These are phyloP conservation scores for Metschnikowia picachoensis DNA, from an alignment of 805 yeast genomes.

Conservation along the genomic window DNA sequence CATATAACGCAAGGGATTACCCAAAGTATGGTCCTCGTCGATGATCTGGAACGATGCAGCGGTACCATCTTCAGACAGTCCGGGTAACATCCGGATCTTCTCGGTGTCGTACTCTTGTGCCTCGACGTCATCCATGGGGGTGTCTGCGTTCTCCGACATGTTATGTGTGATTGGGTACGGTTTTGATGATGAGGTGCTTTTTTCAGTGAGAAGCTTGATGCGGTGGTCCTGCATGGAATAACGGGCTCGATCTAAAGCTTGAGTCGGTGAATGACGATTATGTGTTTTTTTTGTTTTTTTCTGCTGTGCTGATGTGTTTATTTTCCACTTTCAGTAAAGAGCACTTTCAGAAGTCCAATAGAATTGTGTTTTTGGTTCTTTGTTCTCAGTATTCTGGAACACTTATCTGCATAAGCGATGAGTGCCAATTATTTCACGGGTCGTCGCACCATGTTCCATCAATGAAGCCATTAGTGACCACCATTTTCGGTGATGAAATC, in stretches of 20 bases:
- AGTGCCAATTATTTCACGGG: too few species aligned
- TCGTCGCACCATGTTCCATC: too few species aligned
- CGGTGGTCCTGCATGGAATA: not conserved
- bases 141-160: constrained; percentile 21
- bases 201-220: not conserved
- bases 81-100: constrained; percentile 70
- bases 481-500: too few species aligned
- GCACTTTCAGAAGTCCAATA: too few species aligned
- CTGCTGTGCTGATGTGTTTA: too few species aligned
- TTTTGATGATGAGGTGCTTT: not conserved
- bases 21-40: constrained; percentile 95
- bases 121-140: constrained; percentile 27
- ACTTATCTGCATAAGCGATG: too few species aligned
- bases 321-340: too few species aligned
- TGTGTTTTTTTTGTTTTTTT: not conserved
- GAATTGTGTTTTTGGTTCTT: too few species aligned
- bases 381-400: too few species aligned
- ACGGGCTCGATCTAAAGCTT: not conserved
- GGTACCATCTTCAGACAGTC: constrained; percentile 87
- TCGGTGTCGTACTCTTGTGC: constrained; percentile 50
- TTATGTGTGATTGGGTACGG: not conserved
- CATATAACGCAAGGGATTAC: constrained; percentile 88
- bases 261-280: not conserved
- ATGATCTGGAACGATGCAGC: constrained; percentile 91
- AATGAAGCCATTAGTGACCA: too few species aligned